Evolutionary conservation across 805 yeast species (phyloP).

Genomic region (Candida qinlingensis): DNA sequence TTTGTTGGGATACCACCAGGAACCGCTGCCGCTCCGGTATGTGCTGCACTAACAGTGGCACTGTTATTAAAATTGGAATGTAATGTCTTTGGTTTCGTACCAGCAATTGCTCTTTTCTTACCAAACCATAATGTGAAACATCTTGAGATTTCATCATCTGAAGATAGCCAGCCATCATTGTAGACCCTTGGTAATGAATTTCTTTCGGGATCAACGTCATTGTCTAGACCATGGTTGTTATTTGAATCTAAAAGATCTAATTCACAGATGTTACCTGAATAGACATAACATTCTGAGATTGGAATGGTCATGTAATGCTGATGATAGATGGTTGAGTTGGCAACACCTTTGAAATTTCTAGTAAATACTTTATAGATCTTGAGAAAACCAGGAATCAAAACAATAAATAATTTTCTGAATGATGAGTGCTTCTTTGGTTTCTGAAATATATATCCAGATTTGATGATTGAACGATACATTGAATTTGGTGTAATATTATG

Average conservation of each 20-base stretch:
- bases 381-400: constrained; percentile 67
- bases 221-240: constrained; percentile 40
- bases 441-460: constrained; percentile 62
- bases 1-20: no score
- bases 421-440: constrained; percentile 65
- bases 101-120: constrained; percentile 43
- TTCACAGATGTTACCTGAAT: constrained; percentile 61
- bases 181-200: constrained; percentile 66
- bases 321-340: constrained; percentile 44
- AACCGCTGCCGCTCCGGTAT: no score
- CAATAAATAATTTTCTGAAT: constrained; percentile 55
- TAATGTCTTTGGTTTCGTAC: neutral
- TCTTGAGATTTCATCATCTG: constrained; percentile 69
- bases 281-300: constrained; percentile 63
- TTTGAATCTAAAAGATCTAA: constrained; percentile 41
- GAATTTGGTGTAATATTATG: constrained; percentile 56
- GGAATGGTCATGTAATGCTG: constrained; percentile 55
- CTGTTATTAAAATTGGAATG: no score
- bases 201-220: constrained; percentile 43
- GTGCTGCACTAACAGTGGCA: no score
- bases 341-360: constrained; percentile 41
- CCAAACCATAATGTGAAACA: constrained; percentile 87
- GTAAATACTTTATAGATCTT: constrained; percentile 48
- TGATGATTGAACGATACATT: constrained; percentile 52
- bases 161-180: constrained; percentile 77